Evolutionary conservation across 768 basidiomycete species (phyloP), one percentile per base, ranked within the genome.

Genomic region (Chalciporus sphaerocephalus): DNA sequence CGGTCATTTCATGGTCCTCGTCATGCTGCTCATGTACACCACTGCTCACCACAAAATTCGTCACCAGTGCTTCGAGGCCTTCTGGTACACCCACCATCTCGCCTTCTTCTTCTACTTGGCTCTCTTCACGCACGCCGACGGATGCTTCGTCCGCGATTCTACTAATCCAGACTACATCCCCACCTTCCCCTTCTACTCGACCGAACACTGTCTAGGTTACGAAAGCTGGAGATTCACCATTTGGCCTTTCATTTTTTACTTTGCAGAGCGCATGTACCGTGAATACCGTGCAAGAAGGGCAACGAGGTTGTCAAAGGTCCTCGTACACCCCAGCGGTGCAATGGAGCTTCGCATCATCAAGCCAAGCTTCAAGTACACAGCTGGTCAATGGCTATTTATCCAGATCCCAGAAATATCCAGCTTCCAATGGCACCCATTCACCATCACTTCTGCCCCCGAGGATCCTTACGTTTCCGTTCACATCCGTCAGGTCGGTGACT

Each of bases 371-470:
- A 89, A 85, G 61, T 94, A 96, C 68, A 85, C 84, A 39, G 78
- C 90, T 24, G 92, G 92, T 10, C 90, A 93, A 70, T 94, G 92
- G 92, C 71, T 93, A 21, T 94, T 91, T 72, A 69, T 93, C 53
- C 86, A 92, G 57, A 80, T 93, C 12, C 92, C 94, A 3, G 89
- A 92, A 35, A 66, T 96, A 10, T 93, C 91, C 34, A 66, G 57
- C 16, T 82, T 76, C 63, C 92, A 96, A 62, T 97, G 92, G 92
- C 93, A 95, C 68, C 93, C 94, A n/a, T 94, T 95, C 69, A 93
- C 92, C 30, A 94, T 94, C 69, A 92, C 92, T 0, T 94, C 92
- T 30, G 91, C 93, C 12, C 93, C 93, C 3, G 91, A 93, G 55
- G 94, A 96, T 58, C 87, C 92, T 2, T 95, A 91, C 62, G 79